These are phyloP conservation scores for Xylariaceae sp. DNA, from an alignment of 2,329 filamentous ascomycete species.

Conservation along the genomic window DNA sequence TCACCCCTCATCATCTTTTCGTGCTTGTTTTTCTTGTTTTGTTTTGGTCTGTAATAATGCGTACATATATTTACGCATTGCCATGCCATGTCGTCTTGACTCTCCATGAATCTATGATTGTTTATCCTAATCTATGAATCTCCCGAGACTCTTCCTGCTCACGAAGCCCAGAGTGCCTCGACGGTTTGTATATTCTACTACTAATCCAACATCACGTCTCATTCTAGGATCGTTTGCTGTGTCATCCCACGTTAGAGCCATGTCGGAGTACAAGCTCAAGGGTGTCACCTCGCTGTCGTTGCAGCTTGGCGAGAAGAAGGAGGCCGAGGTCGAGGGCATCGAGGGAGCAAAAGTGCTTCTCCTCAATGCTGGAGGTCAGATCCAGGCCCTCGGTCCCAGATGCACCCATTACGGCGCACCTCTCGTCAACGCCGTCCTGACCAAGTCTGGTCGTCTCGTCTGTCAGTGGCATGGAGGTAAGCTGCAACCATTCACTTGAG, in stretches of 20 bases:
- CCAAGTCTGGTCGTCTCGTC: constrained; percentile 73
- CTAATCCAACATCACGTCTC: not conserved
- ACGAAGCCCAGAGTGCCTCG: constrained; percentile 13
- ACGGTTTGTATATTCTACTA: constrained; percentile 5
- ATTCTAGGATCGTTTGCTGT: constrained; percentile 13
- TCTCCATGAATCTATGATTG: not conserved
- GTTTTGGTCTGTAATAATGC: not conserved
- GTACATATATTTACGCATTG: no score
- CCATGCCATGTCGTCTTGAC: no score
- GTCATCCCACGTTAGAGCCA: constrained; percentile 33
- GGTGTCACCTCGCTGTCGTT: constrained; percentile 68
- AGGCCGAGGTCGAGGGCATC: constrained; percentile 86
- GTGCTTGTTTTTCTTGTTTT: not conserved
- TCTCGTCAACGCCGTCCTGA: constrained; percentile 77
- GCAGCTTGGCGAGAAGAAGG: constrained; percentile 75
- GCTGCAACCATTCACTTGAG: constrained; percentile 24
- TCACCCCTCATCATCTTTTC: not conserved
- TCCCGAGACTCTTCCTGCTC: constrained; percentile 17
- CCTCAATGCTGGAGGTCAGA: constrained; percentile 67
- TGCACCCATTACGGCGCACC: constrained; percentile 94
- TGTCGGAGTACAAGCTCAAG: constrained; percentile 68
- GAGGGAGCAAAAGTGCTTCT: constrained; percentile 82
- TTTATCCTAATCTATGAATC: constrained; percentile 24
- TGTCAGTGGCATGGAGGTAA: constrained; percentile 95
- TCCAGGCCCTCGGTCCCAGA: constrained; percentile 75